phyloP scores from a whole-genome alignment of 371 early-diverging fungal species.

The Encephalitozoon hellem region DNA sequence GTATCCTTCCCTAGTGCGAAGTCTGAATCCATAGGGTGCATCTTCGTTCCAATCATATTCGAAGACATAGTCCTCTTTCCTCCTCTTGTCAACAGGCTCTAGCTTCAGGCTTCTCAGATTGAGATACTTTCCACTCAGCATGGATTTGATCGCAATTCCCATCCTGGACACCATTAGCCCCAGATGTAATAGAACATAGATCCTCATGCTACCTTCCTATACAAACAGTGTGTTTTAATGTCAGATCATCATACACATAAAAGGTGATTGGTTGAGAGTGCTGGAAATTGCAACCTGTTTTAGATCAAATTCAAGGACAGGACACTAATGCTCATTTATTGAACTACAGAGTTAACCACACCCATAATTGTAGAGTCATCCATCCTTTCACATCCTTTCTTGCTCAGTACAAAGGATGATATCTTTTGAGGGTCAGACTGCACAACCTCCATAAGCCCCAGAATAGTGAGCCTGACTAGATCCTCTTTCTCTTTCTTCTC shows the following conservation, averaged over 20 bases:
- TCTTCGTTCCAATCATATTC: neutral
- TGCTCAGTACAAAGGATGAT: slow-evolving; percentile 22
- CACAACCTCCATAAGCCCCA: slow-evolving; percentile 37
- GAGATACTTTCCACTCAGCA: neutral
- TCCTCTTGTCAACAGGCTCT: neutral
- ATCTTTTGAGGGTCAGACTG: slow-evolving; percentile 49
- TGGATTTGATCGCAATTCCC: neutral
- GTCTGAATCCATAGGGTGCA: neutral
- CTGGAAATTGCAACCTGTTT: neutral
- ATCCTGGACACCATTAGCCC: neutral
- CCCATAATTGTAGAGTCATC: neutral
- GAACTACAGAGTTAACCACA: slow-evolving; percentile 15
- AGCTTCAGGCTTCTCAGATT: neutral
- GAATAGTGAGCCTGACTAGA: slow-evolving; percentile 8
- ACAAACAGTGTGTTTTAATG: neutral
- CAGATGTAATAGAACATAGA: neutral
- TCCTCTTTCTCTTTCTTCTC: slow-evolving; percentile 17
- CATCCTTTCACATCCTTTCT: slow-evolving; percentile 3
- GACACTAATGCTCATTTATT: neutral
- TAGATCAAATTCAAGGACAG: neutral
- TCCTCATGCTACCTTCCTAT: neutral
- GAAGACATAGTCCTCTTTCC: neutral
- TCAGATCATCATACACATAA: neutral
- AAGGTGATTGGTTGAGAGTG: neutral
- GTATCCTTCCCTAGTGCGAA: neutral